Evolutionary conservation across 148 eudicot species (phyloP).

Genomic region (Chenopodium album): DNA sequence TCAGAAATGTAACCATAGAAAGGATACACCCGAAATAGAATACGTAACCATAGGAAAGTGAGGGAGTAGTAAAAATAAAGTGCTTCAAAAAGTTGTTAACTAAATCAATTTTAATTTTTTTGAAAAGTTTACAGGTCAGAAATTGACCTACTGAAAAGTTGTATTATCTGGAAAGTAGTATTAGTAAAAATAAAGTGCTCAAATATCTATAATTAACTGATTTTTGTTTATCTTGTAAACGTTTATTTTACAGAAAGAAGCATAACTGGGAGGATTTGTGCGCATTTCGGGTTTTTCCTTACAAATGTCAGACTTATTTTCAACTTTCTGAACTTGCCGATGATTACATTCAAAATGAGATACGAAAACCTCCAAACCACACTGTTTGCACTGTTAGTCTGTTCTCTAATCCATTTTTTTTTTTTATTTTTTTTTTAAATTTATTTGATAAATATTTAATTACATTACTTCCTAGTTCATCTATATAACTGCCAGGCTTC

Average conservation of each 20-base stretch:
- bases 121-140: not conserved
- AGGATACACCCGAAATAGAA: too few relatives aligned
- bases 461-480: not conserved
- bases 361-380: constrained; percentile 51
- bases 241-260: constrained; percentile 49
- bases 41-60: too few relatives aligned
- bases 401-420: not conserved
- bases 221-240: constrained; percentile 11
- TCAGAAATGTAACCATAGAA: too few relatives aligned
- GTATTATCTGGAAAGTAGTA: too few relatives aligned
- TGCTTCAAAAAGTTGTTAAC: not conserved
- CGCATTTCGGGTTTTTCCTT: constrained; percentile 76
- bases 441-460: not conserved
- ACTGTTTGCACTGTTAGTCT: constrained; percentile 57
- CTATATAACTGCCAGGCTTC: not conserved
- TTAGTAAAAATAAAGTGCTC: too few relatives aligned
- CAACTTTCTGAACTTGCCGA: constrained; percentile 84
- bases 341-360: constrained; percentile 85
- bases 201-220: too few relatives aligned
- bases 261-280: constrained; percentile 80
- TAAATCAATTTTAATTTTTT: not conserved
- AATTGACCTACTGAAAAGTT: not conserved
- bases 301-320: constrained; percentile 62
- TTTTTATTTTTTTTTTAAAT: not conserved
- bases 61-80: too few relatives aligned